Conservation (phyloP, 495 filamentous ascomycete genomes). For the Hyaloscypha variabilis region DNA sequence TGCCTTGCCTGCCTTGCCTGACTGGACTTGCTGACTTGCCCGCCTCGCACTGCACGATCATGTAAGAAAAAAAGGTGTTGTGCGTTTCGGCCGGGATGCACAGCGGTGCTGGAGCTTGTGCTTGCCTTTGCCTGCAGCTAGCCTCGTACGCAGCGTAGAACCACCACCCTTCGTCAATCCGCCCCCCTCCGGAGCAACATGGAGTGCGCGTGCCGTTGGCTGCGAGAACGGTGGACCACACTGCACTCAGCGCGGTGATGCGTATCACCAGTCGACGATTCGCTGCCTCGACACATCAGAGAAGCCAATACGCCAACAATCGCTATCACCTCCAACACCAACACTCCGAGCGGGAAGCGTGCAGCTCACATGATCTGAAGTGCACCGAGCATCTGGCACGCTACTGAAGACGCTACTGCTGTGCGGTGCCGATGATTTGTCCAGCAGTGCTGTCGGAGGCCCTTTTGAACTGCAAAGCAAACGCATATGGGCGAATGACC, state of each 20-base stretch:
- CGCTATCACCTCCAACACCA: neutral
- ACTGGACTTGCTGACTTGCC: no score
- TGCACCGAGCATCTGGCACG: neutral
- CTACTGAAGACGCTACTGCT: neutral
- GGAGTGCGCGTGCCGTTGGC: neutral
- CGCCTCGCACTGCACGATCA: no score
- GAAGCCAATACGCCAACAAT: neutral
- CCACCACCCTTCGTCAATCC: no score
- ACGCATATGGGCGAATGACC: neutral
- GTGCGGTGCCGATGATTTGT: neutral
- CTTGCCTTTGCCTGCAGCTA: no score
- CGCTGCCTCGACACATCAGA: neutral
- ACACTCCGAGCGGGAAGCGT: neutral
- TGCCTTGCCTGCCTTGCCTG: no score
- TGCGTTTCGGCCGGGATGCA: no score
- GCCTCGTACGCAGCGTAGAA: no score
- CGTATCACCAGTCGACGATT: neutral
- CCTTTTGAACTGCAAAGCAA: slow-evolving; percentile 3
- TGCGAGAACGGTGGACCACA: neutral
- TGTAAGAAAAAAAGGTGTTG: no score
- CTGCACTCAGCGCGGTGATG: neutral
- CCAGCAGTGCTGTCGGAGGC: neutral
- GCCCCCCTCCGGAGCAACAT: no score
- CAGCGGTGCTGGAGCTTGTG: no score
- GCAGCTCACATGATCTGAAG: neutral